These are phyloP conservation scores for Stephania cephalantha DNA, from an alignment of 164 flowering plant genomes.

Conservation along the genomic window DNA sequence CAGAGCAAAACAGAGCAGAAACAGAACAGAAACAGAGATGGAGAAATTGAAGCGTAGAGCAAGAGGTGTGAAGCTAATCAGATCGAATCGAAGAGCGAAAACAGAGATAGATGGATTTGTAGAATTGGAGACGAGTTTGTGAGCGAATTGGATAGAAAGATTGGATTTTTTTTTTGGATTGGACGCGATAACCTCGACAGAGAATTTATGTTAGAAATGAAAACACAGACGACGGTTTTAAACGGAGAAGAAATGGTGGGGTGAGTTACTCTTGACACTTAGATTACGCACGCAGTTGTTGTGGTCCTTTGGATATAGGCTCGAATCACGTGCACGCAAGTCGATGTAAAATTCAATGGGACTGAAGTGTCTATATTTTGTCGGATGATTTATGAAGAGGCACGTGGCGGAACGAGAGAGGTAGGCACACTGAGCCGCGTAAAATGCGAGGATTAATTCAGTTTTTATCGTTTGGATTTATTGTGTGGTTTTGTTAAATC, in stretches of 20 bases:
- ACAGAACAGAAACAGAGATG: too few relatives aligned
- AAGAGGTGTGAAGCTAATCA: background rate
- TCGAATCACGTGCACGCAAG: too few relatives aligned
- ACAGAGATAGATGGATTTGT: too few relatives aligned
- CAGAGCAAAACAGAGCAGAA: background rate
- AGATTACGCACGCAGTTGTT: too few relatives aligned
- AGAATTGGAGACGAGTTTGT: background rate
- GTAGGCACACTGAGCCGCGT: background rate
- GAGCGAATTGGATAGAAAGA: background rate
- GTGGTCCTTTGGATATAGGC: too few relatives aligned
- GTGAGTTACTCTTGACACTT: too few relatives aligned
- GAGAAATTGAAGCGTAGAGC: background rate
- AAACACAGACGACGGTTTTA: background rate
- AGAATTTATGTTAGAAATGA: too few relatives aligned
- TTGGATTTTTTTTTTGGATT: background rate
- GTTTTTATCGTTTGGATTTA: background rate
- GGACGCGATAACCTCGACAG: too few relatives aligned
- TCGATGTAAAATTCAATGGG: too few relatives aligned
- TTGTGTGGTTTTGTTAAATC: background rate
- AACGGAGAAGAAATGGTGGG: background rate
- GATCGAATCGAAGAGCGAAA: background rate
- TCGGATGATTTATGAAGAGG: background rate
- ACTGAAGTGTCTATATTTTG: too few relatives aligned
- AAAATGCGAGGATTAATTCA: background rate
- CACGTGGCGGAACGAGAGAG: background rate